These are phyloP conservation scores for Russula sp. DNA, from an alignment of 768 basidiomycete genomes.

Conservation along the genomic window DNA sequence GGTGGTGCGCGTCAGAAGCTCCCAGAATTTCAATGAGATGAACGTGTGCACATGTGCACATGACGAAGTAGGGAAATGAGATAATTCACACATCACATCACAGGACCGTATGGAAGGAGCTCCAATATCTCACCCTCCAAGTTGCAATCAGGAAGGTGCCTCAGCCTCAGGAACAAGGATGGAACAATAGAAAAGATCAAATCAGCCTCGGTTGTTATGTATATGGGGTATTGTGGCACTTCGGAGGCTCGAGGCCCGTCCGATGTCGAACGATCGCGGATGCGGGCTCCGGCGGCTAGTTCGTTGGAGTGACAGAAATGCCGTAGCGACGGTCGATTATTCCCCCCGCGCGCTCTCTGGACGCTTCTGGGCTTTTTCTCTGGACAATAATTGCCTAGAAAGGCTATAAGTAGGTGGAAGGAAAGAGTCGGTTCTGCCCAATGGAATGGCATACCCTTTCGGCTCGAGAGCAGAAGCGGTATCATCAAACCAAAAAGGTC, in stretches of 20 bases:
- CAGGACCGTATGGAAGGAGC: constrained; percentile 10
- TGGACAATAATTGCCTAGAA: constrained; percentile 3
- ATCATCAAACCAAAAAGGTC: background rate
- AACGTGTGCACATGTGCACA: constrained; percentile 16
- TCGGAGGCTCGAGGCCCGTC: background rate
- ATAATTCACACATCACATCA: constrained; percentile 14
- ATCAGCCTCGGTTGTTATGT: background rate
- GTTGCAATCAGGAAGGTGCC: background rate
- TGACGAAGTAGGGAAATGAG: constrained; percentile 10
- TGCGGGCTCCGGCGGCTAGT: background rate
- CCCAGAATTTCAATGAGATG: constrained; percentile 1
- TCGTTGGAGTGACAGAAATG: background rate
- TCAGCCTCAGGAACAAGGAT: background rate
- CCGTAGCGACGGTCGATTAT: constrained; percentile 9
- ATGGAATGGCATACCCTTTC: background rate
- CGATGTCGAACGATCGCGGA: background rate
- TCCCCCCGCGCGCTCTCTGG: background rate
- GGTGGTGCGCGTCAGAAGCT: constrained; percentile 16
- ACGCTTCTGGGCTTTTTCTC: background rate
- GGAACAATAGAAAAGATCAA: background rate
- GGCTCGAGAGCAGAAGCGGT: background rate
- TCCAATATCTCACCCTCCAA: background rate
- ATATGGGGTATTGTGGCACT: background rate
- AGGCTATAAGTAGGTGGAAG: background rate
- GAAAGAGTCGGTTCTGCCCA: background rate